phyloP scores from a whole-genome alignment of 73 alveolate species.

The Effrenium voratum region DNA sequence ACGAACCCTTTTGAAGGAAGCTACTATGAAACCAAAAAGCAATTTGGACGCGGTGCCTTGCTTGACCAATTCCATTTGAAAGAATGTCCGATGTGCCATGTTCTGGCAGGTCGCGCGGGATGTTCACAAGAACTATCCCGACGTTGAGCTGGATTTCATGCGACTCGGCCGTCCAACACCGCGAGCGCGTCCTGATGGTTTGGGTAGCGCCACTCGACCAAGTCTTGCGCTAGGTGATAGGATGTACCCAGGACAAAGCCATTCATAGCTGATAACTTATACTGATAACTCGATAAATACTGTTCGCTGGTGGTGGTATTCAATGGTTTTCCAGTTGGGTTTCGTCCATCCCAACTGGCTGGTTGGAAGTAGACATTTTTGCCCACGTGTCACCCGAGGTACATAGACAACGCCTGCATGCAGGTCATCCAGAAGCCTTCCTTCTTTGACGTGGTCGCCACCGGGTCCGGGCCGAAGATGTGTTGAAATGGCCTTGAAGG shows the following conservation, averaged over 20 bases:
- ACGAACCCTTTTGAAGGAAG: too few species aligned
- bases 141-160: conserved; percentile 93
- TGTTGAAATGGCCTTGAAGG: too few species aligned
- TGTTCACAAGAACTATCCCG: conserved; percentile 80
- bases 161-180: not conserved
- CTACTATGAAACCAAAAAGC: too few species aligned
- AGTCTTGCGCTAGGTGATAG: too few species aligned
- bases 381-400: conserved; percentile 11
- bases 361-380: not conserved
- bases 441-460: conserved; percentile 79
- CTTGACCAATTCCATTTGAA: too few species aligned
- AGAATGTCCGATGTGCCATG: too few species aligned
- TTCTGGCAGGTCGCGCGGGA: conserved; percentile 91
- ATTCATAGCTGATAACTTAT: too few species aligned
- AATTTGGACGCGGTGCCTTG: too few species aligned
- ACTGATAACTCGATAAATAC: too few species aligned
- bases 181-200: not conserved
- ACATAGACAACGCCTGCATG: conserved; percentile 94
- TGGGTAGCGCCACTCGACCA: not conserved
- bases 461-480: conserved; percentile 14
- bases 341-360: not conserved
- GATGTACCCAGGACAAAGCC: too few species aligned
- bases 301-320: too few species aligned
- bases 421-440: conserved; percentile 94
- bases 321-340: not conserved